Evolutionary conservation across 2,329 filamentous ascomycete genomes (phyloP).

Genomic region (Anisogramma anomala): DNA sequence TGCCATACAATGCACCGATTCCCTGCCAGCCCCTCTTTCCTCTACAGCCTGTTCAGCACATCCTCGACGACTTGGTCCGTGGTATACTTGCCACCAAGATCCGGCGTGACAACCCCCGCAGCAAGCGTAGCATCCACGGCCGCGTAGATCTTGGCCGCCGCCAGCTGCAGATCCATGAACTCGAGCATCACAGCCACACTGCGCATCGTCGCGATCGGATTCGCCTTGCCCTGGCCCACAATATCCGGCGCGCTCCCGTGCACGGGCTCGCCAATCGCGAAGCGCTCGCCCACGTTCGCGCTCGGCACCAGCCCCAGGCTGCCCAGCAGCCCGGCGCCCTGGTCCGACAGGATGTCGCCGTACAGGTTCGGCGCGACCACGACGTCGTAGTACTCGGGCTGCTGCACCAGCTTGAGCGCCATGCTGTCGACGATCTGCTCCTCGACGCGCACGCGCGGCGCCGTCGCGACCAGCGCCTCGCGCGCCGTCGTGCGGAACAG

Average conservation of each 20-base stretch:
- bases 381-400: constrained; percentile 90
- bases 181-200: constrained; percentile 92
- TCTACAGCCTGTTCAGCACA: constrained; percentile 68
- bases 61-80: constrained; percentile 83
- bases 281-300: constrained; percentile 87
- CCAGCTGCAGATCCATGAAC: constrained; percentile 78
- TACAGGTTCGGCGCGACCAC: constrained; percentile 97
- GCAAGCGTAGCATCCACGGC: constrained; percentile 85
- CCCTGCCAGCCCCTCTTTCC: neutral
- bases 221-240: constrained; percentile 81
- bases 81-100: constrained; percentile 76
- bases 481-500: constrained; percentile 78
- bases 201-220: constrained; percentile 88
- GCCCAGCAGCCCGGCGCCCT: constrained; percentile 85
- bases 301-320: constrained; percentile 84
- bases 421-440: constrained; percentile 99
- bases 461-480: constrained; percentile 53
- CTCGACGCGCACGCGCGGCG: constrained; percentile 54
- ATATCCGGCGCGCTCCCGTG: constrained; percentile 96
- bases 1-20: neutral
- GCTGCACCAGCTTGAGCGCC: constrained; percentile 99
- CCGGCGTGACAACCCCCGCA: constrained; percentile 75
- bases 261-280: constrained; percentile 96
- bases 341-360: constrained; percentile 92
- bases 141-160: constrained; percentile 79